phyloP scores from a whole-genome alignment of 805 yeast genomes.

The Lipomyces kockii region DNA sequence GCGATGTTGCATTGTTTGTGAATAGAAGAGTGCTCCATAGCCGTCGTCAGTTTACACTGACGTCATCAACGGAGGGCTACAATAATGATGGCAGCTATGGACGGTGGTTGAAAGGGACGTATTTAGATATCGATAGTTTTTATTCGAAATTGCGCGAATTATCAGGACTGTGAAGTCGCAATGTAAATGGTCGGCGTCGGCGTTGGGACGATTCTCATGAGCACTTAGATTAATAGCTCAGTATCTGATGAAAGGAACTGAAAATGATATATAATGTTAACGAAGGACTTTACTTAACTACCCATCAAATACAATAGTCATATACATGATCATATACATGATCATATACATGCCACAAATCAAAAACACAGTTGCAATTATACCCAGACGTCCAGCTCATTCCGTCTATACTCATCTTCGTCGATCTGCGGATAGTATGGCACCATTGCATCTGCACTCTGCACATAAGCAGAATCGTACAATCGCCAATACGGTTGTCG shows the following conservation, averaged over 20 bases:
- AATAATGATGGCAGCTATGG: slow-evolving; percentile 42
- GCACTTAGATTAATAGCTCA: background rate
- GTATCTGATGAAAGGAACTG: background rate
- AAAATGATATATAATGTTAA: background rate
- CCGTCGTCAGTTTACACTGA: slow-evolving; percentile 50
- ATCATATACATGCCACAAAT: background rate
- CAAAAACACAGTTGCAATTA: slow-evolving; percentile 25
- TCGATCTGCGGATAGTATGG: slow-evolving; percentile 78
- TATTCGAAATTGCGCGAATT: slow-evolving; percentile 59
- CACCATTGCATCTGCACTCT: slow-evolving; percentile 72
- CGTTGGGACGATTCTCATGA: background rate
- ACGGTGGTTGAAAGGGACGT: slow-evolving; percentile 78
- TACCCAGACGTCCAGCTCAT: slow-evolving; percentile 57
- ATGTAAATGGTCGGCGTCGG: background rate
- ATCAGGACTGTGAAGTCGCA: slow-evolving; percentile 37
- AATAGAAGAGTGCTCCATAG: slow-evolving; percentile 75
- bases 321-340: background rate
- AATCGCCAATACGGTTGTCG: slow-evolving; percentile 84
- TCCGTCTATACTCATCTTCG: slow-evolving; percentile 47
- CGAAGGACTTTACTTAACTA: background rate
- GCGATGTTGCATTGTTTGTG: slow-evolving; percentile 68
- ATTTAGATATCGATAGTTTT: slow-evolving; percentile 71
- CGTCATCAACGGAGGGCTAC: background rate
- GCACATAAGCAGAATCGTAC: slow-evolving; percentile 76
- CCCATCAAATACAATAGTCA: background rate